These are phyloP conservation scores for Xylaria multiplex DNA, from an alignment of 2,329 filamentous ascomycete species.

Conservation along the genomic window DNA sequence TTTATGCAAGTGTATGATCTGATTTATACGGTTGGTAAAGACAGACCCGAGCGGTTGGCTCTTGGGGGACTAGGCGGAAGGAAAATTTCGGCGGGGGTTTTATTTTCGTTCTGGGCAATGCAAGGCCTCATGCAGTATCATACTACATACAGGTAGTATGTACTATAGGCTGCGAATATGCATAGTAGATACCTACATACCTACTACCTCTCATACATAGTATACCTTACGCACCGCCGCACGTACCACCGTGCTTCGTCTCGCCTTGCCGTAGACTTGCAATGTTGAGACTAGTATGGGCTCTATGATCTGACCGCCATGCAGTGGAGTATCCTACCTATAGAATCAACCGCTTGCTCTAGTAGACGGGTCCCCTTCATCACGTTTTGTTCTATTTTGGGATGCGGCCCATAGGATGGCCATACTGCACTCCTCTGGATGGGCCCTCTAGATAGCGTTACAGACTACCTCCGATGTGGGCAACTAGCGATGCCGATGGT, in stretches of 20 bases:
- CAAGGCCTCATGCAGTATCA: background rate
- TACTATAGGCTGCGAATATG: no score
- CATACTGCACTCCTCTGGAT: background rate
- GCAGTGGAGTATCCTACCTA: constrained; percentile 5
- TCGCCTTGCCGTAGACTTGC: background rate
- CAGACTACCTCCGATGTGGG: background rate
- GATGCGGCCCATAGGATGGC: background rate
- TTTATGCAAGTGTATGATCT: constrained; percentile 18
- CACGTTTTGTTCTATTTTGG: constrained; percentile 15
- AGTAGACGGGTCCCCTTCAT: background rate
- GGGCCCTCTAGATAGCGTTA: background rate
- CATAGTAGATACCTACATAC: background rate
- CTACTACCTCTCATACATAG: no score
- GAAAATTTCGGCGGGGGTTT: constrained; percentile 12
- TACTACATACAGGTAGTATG: no score
- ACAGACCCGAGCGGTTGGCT: constrained; percentile 26
- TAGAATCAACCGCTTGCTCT: constrained; percentile 1
- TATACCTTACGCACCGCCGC: background rate
- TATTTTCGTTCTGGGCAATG: constrained; percentile 22
- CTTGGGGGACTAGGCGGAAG: background rate
- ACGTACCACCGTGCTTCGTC: constrained; percentile 2
- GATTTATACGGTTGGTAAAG: constrained; percentile 2
- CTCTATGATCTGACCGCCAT: constrained; percentile 29
- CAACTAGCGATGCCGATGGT: background rate
- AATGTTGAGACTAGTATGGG: background rate